These are phyloP conservation scores for Ustilago sp. DNA, from an alignment of 1,284 basidiomycete genomes.

Conservation along the genomic window DNA sequence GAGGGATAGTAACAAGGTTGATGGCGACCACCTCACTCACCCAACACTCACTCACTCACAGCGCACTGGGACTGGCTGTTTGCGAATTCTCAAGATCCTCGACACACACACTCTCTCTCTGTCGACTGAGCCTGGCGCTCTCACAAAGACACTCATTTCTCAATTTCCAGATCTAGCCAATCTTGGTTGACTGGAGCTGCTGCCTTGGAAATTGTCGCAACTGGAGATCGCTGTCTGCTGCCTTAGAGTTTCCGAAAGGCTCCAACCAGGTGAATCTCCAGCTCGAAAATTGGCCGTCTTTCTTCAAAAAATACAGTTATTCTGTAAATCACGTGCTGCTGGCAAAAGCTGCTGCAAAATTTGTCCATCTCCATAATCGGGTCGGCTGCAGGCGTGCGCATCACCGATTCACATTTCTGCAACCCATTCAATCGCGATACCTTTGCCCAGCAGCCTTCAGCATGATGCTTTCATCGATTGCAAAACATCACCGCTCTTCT, in stretches of 20 bases:
- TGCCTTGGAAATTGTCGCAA: background rate
- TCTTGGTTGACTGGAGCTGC: background rate
- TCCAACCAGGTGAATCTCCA: background rate
- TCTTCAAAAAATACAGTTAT: background rate
- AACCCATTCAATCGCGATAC: no score
- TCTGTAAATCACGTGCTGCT: background rate
- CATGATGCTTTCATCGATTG: no score
- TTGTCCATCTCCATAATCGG: background rate
- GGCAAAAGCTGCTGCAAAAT: no score
- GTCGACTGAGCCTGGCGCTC: background rate
- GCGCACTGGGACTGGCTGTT: background rate
- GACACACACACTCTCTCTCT: background rate
- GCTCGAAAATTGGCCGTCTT: background rate
- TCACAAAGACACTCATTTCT: background rate
- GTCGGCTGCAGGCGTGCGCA: background rate
- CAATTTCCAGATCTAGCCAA: background rate
- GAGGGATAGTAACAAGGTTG: constrained; percentile 28
- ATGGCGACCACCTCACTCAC: constrained; percentile 21
- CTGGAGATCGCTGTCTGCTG: background rate
- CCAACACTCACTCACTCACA: constrained; percentile 11
- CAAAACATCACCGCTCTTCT: no score
- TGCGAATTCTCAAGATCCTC: background rate
- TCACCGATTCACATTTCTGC: no score
- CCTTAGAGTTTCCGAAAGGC: background rate
- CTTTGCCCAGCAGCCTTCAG: no score